Conservation (phyloP, 768 basidiomycete genomes). For the Lepiota venenata region DNA sequence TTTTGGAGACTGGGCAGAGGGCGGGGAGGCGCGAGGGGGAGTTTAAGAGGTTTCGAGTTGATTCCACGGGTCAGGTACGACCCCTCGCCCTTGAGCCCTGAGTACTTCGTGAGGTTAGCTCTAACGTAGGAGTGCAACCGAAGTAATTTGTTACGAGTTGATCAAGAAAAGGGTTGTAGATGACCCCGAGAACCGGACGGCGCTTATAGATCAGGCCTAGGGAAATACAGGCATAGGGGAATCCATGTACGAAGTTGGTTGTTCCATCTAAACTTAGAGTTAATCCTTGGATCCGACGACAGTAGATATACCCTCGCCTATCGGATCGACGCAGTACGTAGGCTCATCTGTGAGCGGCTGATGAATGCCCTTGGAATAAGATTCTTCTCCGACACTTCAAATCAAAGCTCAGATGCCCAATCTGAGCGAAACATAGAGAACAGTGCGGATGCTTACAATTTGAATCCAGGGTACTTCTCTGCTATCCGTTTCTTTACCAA, state of each 20-base stretch:
- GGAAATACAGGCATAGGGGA: constrained; percentile 88
- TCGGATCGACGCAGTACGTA: constrained; percentile 96
- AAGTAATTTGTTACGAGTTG: constrained; percentile 52
- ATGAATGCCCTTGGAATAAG: constrained; percentile 72
- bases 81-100: constrained; percentile 75
- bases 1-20: constrained; percentile 66
- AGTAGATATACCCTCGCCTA: constrained; percentile 46
- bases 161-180: constrained; percentile 90
- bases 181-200: constrained; percentile 83
- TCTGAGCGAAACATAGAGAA: not conserved
- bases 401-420: not conserved
- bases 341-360: constrained; percentile 79
- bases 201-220: constrained; percentile 85
- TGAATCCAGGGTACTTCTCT: constrained; percentile 65
- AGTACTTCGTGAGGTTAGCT: constrained; percentile 47
- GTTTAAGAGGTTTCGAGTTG: constrained; percentile 39
- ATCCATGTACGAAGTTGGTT: constrained; percentile 84
- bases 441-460: constrained; percentile 59
- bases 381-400: constrained; percentile 89
- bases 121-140: not conserved
- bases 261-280: constrained; percentile 62
- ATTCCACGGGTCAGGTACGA: constrained; percentile 62
- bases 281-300: not conserved
- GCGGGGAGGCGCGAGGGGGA: constrained; percentile 66
- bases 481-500: constrained; percentile 70